Percentiles rank a stretch among this genome's conserved stretches.
These are phyloP conservation scores for Phaseolus lunatus DNA, from an alignment of 306 rosid genomes.

Conservation along the genomic window DNA sequence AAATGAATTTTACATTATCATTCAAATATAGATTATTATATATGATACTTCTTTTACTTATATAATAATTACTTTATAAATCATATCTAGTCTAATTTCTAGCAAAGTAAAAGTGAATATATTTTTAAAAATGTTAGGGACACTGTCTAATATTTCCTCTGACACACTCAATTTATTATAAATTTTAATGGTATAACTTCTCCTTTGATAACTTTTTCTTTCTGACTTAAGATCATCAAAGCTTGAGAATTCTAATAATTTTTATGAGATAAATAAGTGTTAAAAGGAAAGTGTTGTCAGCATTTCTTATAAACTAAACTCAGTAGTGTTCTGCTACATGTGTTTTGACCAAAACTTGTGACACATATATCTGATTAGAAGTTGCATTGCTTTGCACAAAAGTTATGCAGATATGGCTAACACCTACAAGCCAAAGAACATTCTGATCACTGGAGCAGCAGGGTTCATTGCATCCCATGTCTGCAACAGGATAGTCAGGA, in stretches of 20 bases:
- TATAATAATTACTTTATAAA: neutral
- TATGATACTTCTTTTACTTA: neutral
- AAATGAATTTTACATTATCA: neutral
- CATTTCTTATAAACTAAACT: neutral
- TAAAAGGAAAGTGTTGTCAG: no score
- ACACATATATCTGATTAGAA: neutral
- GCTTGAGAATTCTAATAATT: no score
- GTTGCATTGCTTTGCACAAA: neutral
- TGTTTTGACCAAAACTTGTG: neutral
- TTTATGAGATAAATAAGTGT: no score
- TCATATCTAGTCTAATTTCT: neutral
- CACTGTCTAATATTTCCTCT: no score
- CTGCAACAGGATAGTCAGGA: constrained; percentile 28
- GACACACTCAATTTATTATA: no score
- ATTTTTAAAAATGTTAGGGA: no score
- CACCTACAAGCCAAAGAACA: constrained; percentile 47
- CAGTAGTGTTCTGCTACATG: neutral
- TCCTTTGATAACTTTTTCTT: no score
- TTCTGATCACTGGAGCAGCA: constrained; percentile 45
- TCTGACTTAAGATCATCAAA: no score
- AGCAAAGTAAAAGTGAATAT: no score
- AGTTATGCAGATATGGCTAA: constrained; percentile 25
- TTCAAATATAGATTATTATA: neutral
- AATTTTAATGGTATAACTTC: no score
- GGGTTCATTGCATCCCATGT: constrained; percentile 54